Conservation (phyloP, 2,329 filamentous ascomycete genomes). For the Macrophomina tecta region DNA sequence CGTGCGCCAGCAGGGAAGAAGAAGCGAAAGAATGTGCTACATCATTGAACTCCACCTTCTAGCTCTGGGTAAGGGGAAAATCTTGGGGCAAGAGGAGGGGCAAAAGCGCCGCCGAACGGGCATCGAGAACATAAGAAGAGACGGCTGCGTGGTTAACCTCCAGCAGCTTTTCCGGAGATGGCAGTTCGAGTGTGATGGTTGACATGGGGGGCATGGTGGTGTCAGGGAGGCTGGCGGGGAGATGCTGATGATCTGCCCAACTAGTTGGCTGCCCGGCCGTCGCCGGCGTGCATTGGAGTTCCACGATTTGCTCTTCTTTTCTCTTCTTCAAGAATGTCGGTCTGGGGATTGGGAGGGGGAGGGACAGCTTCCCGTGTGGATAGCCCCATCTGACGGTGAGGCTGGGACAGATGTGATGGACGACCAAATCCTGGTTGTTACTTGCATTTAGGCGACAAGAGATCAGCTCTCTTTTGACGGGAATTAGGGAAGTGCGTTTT, state of each 20-base stretch:
- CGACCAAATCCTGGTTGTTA: conserved; percentile 10
- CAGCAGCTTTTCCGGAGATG: neutral
- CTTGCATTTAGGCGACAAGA: conserved; percentile 11
- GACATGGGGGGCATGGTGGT: neutral
- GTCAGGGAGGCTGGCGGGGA: neutral
- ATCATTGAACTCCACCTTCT: neutral
- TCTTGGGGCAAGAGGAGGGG: neutral
- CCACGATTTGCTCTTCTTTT: conserved; percentile 3
- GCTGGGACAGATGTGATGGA: neutral
- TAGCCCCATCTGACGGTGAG: neutral
- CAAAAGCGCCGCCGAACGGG: neutral
- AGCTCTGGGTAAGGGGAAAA: neutral
- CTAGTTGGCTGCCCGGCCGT: neutral
- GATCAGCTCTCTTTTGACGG: conserved; percentile 4
- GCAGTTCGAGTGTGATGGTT: neutral
- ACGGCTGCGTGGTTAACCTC: neutral
- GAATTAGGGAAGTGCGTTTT: neutral
- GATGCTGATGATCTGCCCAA: conserved; percentile 1
- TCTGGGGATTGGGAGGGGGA: neutral
- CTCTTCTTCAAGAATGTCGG: conserved; percentile 5
- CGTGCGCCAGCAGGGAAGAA: neutral
- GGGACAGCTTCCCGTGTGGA: neutral
- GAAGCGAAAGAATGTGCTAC: neutral
- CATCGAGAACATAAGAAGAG: neutral
- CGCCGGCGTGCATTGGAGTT: conserved; percentile 10